Percentiles rank a stretch among this genome's conserved stretches.
Conservation (phyloP, 164 flowering plant genomes). For the Vitis rupestris region DNA sequence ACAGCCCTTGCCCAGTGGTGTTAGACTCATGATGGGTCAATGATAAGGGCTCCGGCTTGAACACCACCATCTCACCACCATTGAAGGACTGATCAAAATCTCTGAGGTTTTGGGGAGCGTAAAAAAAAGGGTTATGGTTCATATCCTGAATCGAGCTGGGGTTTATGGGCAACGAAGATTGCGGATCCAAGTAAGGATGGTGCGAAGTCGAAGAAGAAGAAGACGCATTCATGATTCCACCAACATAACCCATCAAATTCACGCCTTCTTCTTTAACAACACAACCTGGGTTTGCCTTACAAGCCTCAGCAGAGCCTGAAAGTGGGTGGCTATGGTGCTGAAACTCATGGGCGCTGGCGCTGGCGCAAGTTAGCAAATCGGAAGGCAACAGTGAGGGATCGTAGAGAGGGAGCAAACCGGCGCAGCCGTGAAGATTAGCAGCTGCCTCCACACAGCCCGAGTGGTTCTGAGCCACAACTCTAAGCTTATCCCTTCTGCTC, state of each 20-base stretch:
- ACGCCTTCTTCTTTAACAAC: conserved; percentile 31
- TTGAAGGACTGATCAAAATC: conserved; percentile 29
- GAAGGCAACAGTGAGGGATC: conserved; percentile 40
- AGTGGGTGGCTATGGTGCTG: conserved; percentile 13
- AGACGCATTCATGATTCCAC: conserved; percentile 11
- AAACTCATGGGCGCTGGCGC: not conserved
- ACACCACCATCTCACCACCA: conserved; percentile 24
- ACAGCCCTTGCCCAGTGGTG: conserved; percentile 40
- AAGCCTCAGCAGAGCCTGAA: not conserved
- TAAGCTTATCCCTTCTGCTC: conserved; percentile 81
- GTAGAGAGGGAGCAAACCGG: conserved; percentile 37
- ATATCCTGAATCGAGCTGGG: conserved; percentile 36
- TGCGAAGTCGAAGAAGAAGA: conserved; percentile 37
- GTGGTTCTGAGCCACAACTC: conserved; percentile 34
- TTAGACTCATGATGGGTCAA: conserved; percentile 8
- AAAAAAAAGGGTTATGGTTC: conserved; percentile 32
- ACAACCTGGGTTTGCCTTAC: conserved; percentile 2
- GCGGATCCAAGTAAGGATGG: conserved; percentile 40
- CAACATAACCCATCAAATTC: conserved; percentile 40
- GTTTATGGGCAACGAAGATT: conserved; percentile 32
- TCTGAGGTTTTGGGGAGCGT: conserved; percentile 23
- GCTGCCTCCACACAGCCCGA: conserved; percentile 2
- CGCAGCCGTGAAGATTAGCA: conserved; percentile 15
- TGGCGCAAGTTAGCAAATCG: conserved; percentile 24
- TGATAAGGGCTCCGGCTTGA: conserved; percentile 32